A percentile compares a stretch with the other conserved stretches of the same genome.
phyloP scores from a whole-genome alignment of 495 filamentous ascomycete genomes.

The Trichocladium antarcticum region DNA sequence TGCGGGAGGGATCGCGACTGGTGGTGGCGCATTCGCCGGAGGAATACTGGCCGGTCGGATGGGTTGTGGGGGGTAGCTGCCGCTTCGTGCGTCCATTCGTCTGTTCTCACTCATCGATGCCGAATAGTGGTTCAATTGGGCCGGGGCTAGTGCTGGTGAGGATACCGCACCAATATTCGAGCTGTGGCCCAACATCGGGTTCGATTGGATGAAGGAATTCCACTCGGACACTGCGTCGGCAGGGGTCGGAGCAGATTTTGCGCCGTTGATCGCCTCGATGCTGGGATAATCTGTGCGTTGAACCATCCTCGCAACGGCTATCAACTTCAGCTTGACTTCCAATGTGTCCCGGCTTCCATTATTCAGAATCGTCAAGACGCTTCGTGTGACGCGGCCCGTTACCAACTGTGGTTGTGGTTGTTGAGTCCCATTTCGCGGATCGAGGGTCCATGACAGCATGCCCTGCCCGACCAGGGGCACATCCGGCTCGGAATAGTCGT shows the following conservation, averaged over 20 bases:
- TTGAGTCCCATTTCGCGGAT: slow-evolving; percentile 41
- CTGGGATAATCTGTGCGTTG: slow-evolving; percentile 37
- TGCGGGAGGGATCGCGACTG: not conserved
- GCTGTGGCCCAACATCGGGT: slow-evolving; percentile 27
- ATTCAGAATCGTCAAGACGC: slow-evolving; percentile 68
- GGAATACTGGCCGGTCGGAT: slow-evolving; percentile 19
- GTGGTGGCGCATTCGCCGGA: slow-evolving; percentile 8
- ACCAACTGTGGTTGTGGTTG: slow-evolving; percentile 53
- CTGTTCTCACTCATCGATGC: slow-evolving; percentile 9
- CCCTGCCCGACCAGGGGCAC: slow-evolving; percentile 90
- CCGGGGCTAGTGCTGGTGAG: slow-evolving; percentile 23
- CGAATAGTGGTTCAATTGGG: slow-evolving; percentile 16
- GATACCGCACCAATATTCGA: slow-evolving; percentile 18
- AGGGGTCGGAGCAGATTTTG: slow-evolving; percentile 21
- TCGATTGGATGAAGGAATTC: slow-evolving; percentile 39
- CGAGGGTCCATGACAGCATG: slow-evolving; percentile 79
- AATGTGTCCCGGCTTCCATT: slow-evolving; percentile 79
- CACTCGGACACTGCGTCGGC: slow-evolving; percentile 38
- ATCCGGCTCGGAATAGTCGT: slow-evolving; percentile 91
- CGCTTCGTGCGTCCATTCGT: slow-evolving; percentile 14
- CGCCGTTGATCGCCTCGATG: slow-evolving; percentile 16
- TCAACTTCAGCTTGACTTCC: slow-evolving; percentile 84
- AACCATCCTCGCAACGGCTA: slow-evolving; percentile 60
- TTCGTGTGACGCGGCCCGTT: slow-evolving; percentile 82
- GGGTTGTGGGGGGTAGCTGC: slow-evolving; percentile 11